phyloP scores from a whole-genome alignment of 352 stramenopile genomes.

The Stramenopiles sp. region DNA sequence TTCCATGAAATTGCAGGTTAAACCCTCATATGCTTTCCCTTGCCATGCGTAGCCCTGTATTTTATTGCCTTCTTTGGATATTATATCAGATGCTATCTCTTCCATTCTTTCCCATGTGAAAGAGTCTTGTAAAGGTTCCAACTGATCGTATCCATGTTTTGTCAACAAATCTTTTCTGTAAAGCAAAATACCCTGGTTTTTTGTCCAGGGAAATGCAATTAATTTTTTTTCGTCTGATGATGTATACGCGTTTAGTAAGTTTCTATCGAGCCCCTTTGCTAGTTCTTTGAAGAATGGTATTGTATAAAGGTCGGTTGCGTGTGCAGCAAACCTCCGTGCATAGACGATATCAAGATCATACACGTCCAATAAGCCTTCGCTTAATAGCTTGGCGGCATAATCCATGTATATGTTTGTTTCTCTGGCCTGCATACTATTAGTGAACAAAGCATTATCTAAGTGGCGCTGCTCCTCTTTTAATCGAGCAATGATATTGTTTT shows the following conservation, averaged over 20 bases:
- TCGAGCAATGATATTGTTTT: no score
- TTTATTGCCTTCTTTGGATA: neutral
- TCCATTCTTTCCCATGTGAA: neutral
- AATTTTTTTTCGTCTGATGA: neutral
- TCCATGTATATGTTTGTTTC: neutral
- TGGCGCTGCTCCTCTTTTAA: no score
- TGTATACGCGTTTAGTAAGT: neutral
- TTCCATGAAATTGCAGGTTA: neutral
- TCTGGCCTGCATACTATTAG: neutral
- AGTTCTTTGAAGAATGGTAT: neutral
- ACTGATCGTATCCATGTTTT: neutral
- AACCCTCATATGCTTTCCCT: neutral
- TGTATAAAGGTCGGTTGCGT: neutral
- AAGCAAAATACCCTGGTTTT: neutral
- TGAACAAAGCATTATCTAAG: no score
- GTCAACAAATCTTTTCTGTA: neutral
- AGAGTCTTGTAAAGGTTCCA: neutral
- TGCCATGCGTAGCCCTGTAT: neutral
- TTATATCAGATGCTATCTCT: neutral
- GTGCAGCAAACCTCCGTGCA: neutral
- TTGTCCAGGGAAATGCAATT: neutral
- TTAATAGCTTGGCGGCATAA: neutral
- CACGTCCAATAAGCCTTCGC: neutral
- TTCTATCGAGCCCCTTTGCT: neutral
- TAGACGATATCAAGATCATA: neutral